Evolutionary conservation across 2,329 filamentous ascomycete species (phyloP), one percentile per base, ranked within the genome.

Genomic region (Clonostachys solani): DNA sequence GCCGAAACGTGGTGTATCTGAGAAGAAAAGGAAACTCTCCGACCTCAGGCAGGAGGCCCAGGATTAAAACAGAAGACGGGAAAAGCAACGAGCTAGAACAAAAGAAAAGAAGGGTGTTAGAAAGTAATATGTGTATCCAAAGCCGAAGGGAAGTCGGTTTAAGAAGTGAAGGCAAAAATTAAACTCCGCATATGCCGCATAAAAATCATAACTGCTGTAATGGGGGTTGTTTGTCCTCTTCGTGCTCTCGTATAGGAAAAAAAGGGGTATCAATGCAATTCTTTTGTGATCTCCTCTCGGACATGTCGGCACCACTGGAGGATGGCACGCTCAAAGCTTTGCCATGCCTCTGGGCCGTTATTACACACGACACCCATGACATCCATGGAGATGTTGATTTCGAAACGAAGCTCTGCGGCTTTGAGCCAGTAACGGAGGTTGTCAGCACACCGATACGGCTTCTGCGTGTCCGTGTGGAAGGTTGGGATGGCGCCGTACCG

Each of bases 391-490:
- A 97, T 74, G 55, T 87, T 80, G 37, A 92, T 81, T 67, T 97
- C 94, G 85, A 92, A 99, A 47, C 94, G 83, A 49, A 97, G 75
- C 69, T 99, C 92, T 8, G 92, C 91, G 2, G 92, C 94, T 72
- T 99, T 99, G 67, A 88, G 81, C 92, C 94, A 99, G 73, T 87
- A 99, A 38, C 91, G 83, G 51, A 99, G 76, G 64, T 99, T 99
- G 57, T 99, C 94, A 4, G 92, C 90, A 52, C 86, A 86, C 43
- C 94, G 86, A 65, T 99, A 99, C 1, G 94, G 94, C 68, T 97
- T 97, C 50, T 83, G 85, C 10, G 94, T 92, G 65, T 99, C 91
- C n/a, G 84, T 85, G 64, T 97, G 94, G 65, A 87, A 96, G 10
- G 80, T 80, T 48, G 89, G 90, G 61, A 99, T 96, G 52, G 89